These are phyloP conservation scores for Hansfordia pulvinata DNA, from an alignment of 2,329 filamentous ascomycete genomes.

Conservation along the genomic window DNA sequence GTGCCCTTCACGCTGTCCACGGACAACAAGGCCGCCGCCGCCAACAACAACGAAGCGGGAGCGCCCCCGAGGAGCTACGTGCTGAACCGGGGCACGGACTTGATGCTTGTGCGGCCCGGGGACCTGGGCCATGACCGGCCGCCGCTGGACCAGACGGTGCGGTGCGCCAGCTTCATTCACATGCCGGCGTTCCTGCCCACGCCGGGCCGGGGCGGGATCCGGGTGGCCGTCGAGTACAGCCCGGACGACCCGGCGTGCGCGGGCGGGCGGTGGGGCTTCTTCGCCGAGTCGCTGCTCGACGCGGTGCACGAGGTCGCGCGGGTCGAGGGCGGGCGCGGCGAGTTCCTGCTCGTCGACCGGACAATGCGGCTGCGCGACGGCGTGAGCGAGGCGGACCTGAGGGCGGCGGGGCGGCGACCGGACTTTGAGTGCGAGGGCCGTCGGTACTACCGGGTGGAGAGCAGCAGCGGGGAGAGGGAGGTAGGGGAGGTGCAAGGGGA, in stretches of 20 bases:
- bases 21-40: too few species aligned
- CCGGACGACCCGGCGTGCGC: neutral
- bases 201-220: neutral
- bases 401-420: too few species aligned
- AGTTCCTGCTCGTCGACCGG: neutral
- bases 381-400: too few species aligned
- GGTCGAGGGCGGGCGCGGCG: neutral
- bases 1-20: neutral
- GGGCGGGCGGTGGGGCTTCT: neutral
- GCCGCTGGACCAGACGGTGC: neutral
- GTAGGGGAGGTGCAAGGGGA: too few species aligned
- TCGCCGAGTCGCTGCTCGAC: conserved; percentile 1
- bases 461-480: too few species aligned
- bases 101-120: neutral
- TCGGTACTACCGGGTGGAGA: neutral
- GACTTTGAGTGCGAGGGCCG: neutral
- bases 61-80: neutral
- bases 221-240: neutral
- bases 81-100: neutral
- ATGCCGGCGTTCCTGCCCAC: neutral
- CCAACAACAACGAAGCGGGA: too few species aligned
- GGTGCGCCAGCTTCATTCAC: neutral
- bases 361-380: neutral
- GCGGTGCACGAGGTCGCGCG: neutral
- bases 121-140: neutral